Evolutionary conservation across 495 filamentous ascomycete species (phyloP).

Genomic region (Penicillium subrubescens): DNA sequence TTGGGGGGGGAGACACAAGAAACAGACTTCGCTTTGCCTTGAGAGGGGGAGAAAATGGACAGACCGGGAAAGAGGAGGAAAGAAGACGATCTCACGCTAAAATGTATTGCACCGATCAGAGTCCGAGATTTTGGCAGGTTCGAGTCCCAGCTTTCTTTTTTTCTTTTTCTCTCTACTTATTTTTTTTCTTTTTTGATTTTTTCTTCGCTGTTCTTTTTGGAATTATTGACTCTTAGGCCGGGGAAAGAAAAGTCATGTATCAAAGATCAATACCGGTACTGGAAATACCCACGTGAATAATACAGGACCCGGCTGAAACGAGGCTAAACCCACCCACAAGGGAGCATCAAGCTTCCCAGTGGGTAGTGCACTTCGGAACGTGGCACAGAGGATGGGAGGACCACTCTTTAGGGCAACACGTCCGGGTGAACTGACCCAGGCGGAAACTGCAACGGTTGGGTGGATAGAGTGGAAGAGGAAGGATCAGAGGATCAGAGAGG

Average conservation of each 20-base stretch:
- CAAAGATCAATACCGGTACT: constrained; percentile 12
- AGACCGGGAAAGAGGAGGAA: background rate
- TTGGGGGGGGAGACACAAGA: background rate
- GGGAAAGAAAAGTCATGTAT: constrained; percentile 6
- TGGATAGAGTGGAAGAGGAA: background rate
- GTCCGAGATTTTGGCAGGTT: constrained; percentile 10
- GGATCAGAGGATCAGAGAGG: background rate
- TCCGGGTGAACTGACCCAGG: background rate
- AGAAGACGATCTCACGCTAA: constrained; percentile 9
- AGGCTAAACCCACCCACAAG: background rate
- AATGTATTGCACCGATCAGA: constrained; percentile 14
- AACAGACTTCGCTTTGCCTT: background rate
- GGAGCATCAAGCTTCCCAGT: constrained; percentile 15
- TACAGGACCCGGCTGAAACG: constrained; percentile 4
- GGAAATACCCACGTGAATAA: constrained; percentile 16
- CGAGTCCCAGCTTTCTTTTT: constrained; percentile 10
- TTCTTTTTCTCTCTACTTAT: background rate
- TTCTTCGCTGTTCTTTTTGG: background rate
- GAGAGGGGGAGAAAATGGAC: background rate
- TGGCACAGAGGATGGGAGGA: constrained; percentile 23
- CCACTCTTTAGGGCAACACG: constrained; percentile 6
- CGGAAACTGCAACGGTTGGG: constrained; percentile 6
- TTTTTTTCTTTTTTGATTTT: background rate
- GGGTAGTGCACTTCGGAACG: constrained; percentile 21
- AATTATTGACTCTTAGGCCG: constrained; percentile 3